Base-by-base conservation (phyloP, 2,329 filamentous ascomycete genomes). In the Mycosphaerella sp. region DNA sequence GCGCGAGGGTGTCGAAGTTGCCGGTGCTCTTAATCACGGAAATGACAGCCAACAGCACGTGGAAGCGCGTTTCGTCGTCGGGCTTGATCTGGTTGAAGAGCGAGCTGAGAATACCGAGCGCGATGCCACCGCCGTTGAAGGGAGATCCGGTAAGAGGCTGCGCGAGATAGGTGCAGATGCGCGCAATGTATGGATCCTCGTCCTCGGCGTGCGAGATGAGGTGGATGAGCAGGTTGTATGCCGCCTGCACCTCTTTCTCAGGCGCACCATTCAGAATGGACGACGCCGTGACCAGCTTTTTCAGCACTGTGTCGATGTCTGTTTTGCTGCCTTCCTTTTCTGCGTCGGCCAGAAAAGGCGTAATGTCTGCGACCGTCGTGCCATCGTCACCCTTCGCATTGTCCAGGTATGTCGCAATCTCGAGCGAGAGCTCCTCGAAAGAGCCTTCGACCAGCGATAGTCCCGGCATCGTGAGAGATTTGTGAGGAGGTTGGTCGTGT, bases 171-270 rank as follows among this genome's bases (percentile, higher is more conserved):
- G 84, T 79, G 81, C 93, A 97, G 66, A 98, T 84, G 64, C 81
- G 80, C 53, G 88, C 86, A 60, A 98, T 84, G 75, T 93, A 86
- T 73, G 86, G 87, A 71, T 89, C 85, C 61, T 86, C 81, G 63
- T 90, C 87, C 64, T 86, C 82, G 54, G 89, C 88, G 74, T 95
- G 88, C 65, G 89, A 79, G 61, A 95, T 82, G 54, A 98, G 84
- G 76, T 96, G 88, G 67, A 97, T 85, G 70, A 98, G 85, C 63
- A 97, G 85, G 75, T 98, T 97, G 76, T 96, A 96, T 55, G 91
- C 89, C 53, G 91, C 86, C 55, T 89, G 90, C 70, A 96, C 93
- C 73, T 97, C 91, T 80, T 93, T 94, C 79, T 98, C 93, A 53
- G 91, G 88, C 50, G 89, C 87, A 57, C 80, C 79, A 73, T 90